phyloP scores from a whole-genome alignment of 768 basidiomycete species.

The Candolleomyces aberdarensis region DNA sequence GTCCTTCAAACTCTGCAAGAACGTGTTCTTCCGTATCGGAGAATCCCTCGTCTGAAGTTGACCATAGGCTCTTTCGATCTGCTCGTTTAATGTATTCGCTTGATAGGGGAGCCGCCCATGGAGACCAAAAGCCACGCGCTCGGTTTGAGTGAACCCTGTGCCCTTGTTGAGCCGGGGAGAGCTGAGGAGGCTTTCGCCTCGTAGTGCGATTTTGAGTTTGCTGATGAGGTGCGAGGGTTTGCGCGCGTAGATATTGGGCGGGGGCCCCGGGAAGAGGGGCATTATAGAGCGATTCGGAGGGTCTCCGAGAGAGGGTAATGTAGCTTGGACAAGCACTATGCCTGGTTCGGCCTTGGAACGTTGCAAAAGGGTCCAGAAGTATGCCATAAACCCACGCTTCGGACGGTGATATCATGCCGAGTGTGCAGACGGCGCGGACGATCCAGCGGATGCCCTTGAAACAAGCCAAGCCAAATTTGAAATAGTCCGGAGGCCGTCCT shows the following conservation, averaged over 20 bases:
- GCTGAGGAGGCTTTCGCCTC: conserved; percentile 60
- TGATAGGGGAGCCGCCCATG: conserved; percentile 46
- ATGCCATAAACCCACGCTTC: too few species aligned
- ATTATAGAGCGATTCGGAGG: too few species aligned
- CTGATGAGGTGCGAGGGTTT: conserved; percentile 20
- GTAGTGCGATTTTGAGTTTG: conserved; percentile 46
- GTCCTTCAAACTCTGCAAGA: conserved; percentile 70
- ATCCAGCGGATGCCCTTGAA: too few species aligned
- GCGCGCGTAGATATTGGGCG: conserved; percentile 14
- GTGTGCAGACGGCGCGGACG: too few species aligned
- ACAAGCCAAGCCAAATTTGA: too few species aligned
- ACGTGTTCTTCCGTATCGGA: conserved; percentile 62
- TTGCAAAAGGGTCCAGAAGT: too few species aligned
- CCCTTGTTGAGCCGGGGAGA: conserved; percentile 78
- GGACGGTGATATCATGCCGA: too few species aligned
- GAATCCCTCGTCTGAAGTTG: conserved; percentile 43
- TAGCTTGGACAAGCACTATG: too few species aligned
- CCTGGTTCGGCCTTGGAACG: too few species aligned
- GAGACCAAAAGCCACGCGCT: conserved; percentile 71
- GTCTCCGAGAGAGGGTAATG: too few species aligned
- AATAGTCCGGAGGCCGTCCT: too few species aligned
- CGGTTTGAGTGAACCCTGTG: conserved; percentile 65
- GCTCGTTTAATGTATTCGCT: conserved; percentile 69
- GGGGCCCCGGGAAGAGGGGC: neutral
- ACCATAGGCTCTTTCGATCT: conserved; percentile 69